phyloP scores from a whole-genome alignment of 2,329 filamentous ascomycete species.

The Penicillium janthinellum region DNA sequence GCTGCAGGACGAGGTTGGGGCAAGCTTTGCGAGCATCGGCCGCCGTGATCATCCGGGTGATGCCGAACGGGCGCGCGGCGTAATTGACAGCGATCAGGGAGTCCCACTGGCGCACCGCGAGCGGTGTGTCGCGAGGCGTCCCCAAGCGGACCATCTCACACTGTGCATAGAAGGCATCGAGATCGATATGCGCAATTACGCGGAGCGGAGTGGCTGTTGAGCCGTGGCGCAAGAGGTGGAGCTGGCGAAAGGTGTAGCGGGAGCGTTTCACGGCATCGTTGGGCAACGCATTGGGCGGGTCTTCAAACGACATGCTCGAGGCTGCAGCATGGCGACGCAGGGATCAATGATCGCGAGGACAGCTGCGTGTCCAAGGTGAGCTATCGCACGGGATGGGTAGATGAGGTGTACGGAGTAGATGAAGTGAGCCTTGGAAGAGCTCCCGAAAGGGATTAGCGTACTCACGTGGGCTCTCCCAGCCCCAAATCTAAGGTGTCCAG shows the following conservation, averaged over 20 bases:
- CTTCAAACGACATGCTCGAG: slow-evolving; percentile 56
- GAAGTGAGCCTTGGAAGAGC: slow-evolving; percentile 3
- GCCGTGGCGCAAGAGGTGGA: slow-evolving; percentile 72
- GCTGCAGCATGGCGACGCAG: slow-evolving; percentile 22
- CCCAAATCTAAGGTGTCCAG: slow-evolving; percentile 8
- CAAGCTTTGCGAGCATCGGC: slow-evolving; percentile 84
- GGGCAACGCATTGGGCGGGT: slow-evolving; percentile 26
- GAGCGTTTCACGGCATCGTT: slow-evolving; percentile 52
- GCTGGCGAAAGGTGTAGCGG: slow-evolving; percentile 80
- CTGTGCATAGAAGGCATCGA: slow-evolving; percentile 97
- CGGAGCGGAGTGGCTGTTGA: slow-evolving; percentile 75
- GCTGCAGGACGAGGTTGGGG: slow-evolving; percentile 79
- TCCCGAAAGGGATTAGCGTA: slow-evolving; percentile 18
- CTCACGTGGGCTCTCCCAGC: slow-evolving; percentile 17
- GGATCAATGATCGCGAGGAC: background rate
- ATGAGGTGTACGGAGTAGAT: background rate
- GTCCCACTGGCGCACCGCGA: slow-evolving; percentile 96
- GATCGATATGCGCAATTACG: slow-evolving; percentile 86
- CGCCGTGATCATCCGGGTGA: slow-evolving; percentile 76
- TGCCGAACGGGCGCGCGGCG: slow-evolving; percentile 76
- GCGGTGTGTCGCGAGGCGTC: slow-evolving; percentile 71
- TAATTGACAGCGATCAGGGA: slow-evolving; percentile 97
- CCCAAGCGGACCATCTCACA: slow-evolving; percentile 89
- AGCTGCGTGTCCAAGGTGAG: background rate
- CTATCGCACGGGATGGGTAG: background rate